Percentiles rank a stretch among this genome's conserved stretches.
Evolutionary conservation across 306 rosid genomes (phyloP).

Genomic region (Chamaecrista fasciculata): DNA sequence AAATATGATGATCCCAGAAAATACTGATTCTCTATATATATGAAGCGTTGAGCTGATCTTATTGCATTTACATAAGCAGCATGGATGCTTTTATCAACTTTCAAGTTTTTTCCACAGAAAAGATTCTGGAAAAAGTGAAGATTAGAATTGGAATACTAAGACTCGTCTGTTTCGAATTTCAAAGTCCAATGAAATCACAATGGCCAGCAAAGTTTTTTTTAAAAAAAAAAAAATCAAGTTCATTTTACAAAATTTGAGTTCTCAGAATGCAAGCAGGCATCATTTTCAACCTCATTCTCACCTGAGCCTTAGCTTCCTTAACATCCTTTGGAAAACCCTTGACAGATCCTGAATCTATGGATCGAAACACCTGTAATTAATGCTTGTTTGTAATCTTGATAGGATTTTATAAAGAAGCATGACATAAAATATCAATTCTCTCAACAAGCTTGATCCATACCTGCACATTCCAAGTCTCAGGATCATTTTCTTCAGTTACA

Average conservation of each 20-base stretch:
- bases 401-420: slow-evolving; percentile 8
- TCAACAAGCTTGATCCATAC: slow-evolving; percentile 35
- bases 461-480: slow-evolving; percentile 72
- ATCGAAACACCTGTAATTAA: slow-evolving; percentile 70
- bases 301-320: slow-evolving; percentile 62
- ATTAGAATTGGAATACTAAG: slow-evolving; percentile 9
- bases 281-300: slow-evolving; percentile 35
- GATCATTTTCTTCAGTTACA: slow-evolving; percentile 50
- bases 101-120: slow-evolving; percentile 66
- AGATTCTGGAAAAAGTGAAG: slow-evolving; percentile 52
- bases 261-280: neutral
- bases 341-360: slow-evolving; percentile 83
- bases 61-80: slow-evolving; percentile 63
- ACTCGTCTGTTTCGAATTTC: neutral
- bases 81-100: slow-evolving; percentile 73
- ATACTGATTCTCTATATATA: slow-evolving; percentile 69
- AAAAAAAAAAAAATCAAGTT: slow-evolving; percentile 2
- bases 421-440: slow-evolving; percentile 12
- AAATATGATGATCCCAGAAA: slow-evolving; percentile 72
- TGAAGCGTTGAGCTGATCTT: slow-evolving; percentile 64
- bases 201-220: neutral
- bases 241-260: neutral
- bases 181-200: slow-evolving; percentile 1
- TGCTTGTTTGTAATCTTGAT: slow-evolving; percentile 19
- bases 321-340: slow-evolving; percentile 72